Conservation (phyloP, 1,284 basidiomycete genomes). For the Irpex sp. region DNA sequence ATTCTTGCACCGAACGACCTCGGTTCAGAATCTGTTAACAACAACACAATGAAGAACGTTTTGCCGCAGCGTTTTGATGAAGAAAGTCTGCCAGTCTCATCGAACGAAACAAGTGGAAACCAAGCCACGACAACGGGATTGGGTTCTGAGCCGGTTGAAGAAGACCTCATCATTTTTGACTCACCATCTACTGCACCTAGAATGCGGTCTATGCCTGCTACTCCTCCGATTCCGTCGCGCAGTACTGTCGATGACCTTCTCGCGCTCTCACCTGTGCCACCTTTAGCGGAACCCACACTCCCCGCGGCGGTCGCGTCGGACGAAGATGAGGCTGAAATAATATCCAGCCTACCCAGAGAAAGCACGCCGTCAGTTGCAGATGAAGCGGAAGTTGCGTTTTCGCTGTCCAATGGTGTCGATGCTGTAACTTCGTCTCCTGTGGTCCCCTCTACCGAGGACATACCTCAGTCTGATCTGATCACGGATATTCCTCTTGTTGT, state of each 20-base stretch:
- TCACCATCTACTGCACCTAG: slow-evolving; percentile 22
- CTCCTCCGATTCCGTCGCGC: slow-evolving; percentile 9
- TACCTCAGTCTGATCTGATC: background rate
- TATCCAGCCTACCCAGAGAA: background rate
- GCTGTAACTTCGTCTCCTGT: background rate
- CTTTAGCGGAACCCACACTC: background rate
- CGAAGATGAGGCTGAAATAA: background rate
- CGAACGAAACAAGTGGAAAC: slow-evolving; percentile 3
- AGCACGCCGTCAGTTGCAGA: slow-evolving; percentile 15
- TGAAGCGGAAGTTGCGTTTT: slow-evolving; percentile 18
- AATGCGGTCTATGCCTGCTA: slow-evolving; percentile 1
- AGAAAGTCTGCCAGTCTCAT: background rate
- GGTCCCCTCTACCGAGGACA: background rate
- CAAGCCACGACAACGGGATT: background rate
- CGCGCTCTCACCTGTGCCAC: slow-evolving; percentile 30
- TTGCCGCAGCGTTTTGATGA: background rate
- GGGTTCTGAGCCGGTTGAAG: slow-evolving; percentile 6
- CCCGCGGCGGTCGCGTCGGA: background rate
- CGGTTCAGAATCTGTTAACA: background rate
- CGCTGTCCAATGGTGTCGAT: slow-evolving; percentile 5
- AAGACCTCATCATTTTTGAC: slow-evolving; percentile 41
- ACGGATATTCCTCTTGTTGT: background rate
- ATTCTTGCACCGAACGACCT: background rate
- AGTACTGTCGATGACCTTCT: slow-evolving; percentile 39
- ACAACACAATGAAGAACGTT: background rate